Base-by-base conservation (phyloP, 305 asterid genomes). In the Coffea humblotiana region DNA sequence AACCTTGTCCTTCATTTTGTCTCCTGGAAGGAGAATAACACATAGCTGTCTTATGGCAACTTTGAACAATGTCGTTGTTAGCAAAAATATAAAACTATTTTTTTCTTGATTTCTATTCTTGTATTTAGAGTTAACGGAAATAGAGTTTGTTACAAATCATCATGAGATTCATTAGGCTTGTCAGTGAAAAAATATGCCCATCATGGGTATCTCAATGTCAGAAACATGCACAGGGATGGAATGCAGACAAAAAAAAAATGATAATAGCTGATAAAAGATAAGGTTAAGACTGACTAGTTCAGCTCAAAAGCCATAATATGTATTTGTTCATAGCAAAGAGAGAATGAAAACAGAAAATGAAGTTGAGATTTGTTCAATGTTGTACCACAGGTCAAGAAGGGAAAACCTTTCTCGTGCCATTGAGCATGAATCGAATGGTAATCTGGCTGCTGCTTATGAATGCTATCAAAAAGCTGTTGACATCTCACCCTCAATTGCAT, bases 381-480 rank as follows among this genome's bases (percentile, higher is more conserved):
- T 71, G 19, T 27, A 82, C 73, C 81, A 75, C 91, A 95, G 99
- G 84, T 82, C 96, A 71, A 91, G 99, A 82, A 93, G 77, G 84
- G 99, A 95, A 83, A 93, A 92, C 81, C 97, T 93, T 66, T 80
- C 94, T 77, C 96, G 99, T 81, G 99, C 98, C 11, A 75, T 86
- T 88, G 99, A 92, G 88, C 98, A 94, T 78, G 99, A 96, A 84
- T 88, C 91, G 29, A 96, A 92, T 83, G 98, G 99, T 86, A 96
- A 96, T 74, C 81, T 81, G 72, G 80, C 86, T 80, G 99, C 98
- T 84, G 98, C 99, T 79, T 92, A 90, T 84, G 98, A 94, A 78
- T 92, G 96, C 86, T 96, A 91, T 83, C 99, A 96, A 87, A 96
- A 94, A 88, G 98, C 99, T 83, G 97, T 96, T 78, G 99, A 96